Base-by-base conservation (phyloP, 495 filamentous ascomycete species). In the Amniculicola lignicola region DNA sequence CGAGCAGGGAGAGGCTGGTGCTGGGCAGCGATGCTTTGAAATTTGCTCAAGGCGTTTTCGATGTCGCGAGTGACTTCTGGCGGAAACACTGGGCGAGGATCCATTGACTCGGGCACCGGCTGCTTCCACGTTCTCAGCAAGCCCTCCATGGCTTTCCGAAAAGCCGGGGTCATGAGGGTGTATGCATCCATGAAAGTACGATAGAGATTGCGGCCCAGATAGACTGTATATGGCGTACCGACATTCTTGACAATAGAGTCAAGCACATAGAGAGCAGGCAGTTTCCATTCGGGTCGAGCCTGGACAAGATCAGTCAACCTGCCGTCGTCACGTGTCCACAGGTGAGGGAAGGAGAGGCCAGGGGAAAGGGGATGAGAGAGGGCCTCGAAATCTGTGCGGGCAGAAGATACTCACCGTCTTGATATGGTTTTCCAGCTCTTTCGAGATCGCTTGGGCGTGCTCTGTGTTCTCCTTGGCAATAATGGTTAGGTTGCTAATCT, bases 211-310 rank as follows among this genome's bases (percentile, higher is more conserved):
- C 87, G 84, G 31, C 93, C 88, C 56, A 98, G 84, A 69, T 93
- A 96, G 5, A 96, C 78, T 1, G 90, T 95, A 72, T 97, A 98
- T 41, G 93, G 94, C 0, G 90, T 96, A 22, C 94, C 94, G 51
- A 97, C 90, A 78, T 97, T 97, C 74, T 98, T 98, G 64, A 93
- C 93, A 51, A 98, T 88, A 7, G 91, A 96, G 74, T 98, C 93
- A 67, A 96, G 87, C 62, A 98, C 86, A 75, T 97, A 98, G n/a
- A 98, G 79, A 2, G 94, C 89, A 19, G 92, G 90, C 14, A 98
- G 75, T 64, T 96, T 98, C 67, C 86, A 87, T 29, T 77, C 75
- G 18, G 93, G 90, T 37, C 89, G 82, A 36, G 83, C 86, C 92
- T 98, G 77, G n/a, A 33, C 29, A 7, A n/a, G n/a, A n/a, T n/a